Percentiles rank a stretch among this genome's conserved stretches.
These are phyloP conservation scores for Triticum dicoccoides DNA, from an alignment of 176 grass and related monocot species.

Conservation along the genomic window DNA sequence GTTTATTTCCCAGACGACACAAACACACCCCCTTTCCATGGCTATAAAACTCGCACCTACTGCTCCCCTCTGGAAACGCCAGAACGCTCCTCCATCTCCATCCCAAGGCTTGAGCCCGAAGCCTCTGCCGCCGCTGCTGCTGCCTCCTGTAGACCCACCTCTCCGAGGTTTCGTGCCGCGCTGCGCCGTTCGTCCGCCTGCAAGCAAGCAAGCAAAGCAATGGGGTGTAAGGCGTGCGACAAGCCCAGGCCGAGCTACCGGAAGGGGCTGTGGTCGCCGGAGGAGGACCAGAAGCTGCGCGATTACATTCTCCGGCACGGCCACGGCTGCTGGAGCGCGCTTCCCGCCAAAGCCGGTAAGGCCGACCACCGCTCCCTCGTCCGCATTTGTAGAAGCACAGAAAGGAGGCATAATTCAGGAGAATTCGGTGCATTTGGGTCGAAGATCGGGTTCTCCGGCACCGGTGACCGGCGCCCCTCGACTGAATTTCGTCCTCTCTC, in stretches of 20 bases:
- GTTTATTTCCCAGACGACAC: neutral
- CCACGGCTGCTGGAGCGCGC: conserved; percentile 70
- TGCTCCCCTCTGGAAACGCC: conserved; percentile 27
- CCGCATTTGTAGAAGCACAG: neutral
- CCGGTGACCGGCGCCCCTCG: neutral
- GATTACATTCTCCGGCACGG: conserved; percentile 58
- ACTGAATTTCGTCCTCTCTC: neutral
- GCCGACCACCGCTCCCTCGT: neutral
- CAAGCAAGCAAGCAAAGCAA: neutral
- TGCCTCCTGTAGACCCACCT: neutral
- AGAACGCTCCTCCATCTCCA: conserved; percentile 27
- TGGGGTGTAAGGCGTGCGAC: conserved; percentile 71
- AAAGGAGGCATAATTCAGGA: neutral
- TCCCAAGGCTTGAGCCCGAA: conserved; percentile 20
- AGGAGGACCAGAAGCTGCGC: conserved; percentile 68
- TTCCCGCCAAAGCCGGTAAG: conserved; percentile 65
- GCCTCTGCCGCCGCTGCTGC: neutral
- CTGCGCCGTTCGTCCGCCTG: neutral
- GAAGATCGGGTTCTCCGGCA: neutral
- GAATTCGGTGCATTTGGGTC: neutral
- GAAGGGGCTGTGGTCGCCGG: conserved; percentile 83
- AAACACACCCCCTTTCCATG: neutral
- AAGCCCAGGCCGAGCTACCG: conserved; percentile 62
- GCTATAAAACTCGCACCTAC: conserved; percentile 52
- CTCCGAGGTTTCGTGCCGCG: neutral